Evolutionary conservation across 805 yeast species (phyloP), one percentile per base, ranked within the genome.

Genomic region (Candida khao-thaluensis): DNA sequence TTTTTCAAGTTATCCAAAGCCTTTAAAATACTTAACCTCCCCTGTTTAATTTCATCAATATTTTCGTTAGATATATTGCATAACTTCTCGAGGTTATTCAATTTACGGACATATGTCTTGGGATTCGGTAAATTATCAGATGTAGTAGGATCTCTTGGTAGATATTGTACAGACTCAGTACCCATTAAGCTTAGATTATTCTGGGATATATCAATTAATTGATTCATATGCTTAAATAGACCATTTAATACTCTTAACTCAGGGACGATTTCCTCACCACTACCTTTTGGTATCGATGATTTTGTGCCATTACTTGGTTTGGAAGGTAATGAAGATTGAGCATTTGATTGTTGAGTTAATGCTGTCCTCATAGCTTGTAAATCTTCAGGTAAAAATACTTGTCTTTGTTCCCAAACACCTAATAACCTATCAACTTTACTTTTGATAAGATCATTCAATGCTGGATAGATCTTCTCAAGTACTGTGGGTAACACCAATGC

Each of bases 351-450:
- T 22, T 22, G 24, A 22, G 9, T 10, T 22, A 22, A 10, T 22
- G 7, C 24, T 22, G 24, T 10, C 7, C 22, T 55, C 60, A 66
- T 55, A 28, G 47, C 40, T 5, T 41, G 39, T 34, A 68, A 65
- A 23, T 63, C 64, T 5, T 38, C 40, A 1, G 42, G 35, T 5
- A 39, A 35, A 44, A 75, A 79, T 1, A 81, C 71, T 11, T 52
- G 52, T 36, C 87, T 57, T 30, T 79, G 77, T 37, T 64, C 67
- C 83, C 86, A 78, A 10, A 81, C 81, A 34, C 63, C 68, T 4
- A 81, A 60, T 17, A 79, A 67, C 37, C 82, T 66, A 22, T 60
- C 65, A 15, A 77, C 67, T 44, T 73, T 77, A 8, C 71, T 72
- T 43, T 70, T 69, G 8, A 73, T 59, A n/a, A 53, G 38, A 2